Base-by-base conservation (phyloP, 2,329 filamentous ascomycete genomes). In the Penicillium sp. region DNA sequence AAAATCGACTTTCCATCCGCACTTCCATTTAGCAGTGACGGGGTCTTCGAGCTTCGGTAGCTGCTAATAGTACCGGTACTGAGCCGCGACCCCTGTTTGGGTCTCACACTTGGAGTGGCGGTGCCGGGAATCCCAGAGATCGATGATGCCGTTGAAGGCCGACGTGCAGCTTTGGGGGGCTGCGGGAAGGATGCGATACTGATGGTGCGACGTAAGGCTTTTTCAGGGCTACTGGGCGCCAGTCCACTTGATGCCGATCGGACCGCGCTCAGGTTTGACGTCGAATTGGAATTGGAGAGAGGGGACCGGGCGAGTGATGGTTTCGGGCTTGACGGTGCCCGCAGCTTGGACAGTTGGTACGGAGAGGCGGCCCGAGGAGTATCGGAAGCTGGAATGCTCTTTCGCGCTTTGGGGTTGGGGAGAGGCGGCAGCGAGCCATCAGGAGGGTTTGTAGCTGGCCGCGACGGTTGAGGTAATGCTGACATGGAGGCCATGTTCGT, bases 131-230 rank as follows among this genome's bases (percentile, higher is more conserved):
- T 57, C 3, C 59, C 62, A 48, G 75, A 61, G 51, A 67, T 42
- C 64, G 71, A 58, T 61, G 77, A 69, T 64, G 79, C 44, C 77
- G 80, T 42, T 80, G 87, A 46, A 82, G 73, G 69, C 77, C 89
- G 58, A 73, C 71, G 76, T 44, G 78, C 77, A 39, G 82, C 80
- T 56, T 84, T 84, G 11, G 91, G 91, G 11, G 91, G 91, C 55
- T 95, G 87, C 24, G 91, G 91, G 63, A 97, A 96, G 1, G 89
- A 85, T 64, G 90, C 91, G 62, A 96, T 95, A 75, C 90, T 96
- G 61, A 95, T 85, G 1, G 87, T 87, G 70, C 94, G 94, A 52
- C 89, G 82, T 45, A 96, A 70, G 1, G 84, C 81, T 67, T 84
- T 90, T 22, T 82, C 81, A 4, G 80, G 74, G 26, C 72, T 72